A percentile compares a stretch with the other conserved stretches of the same genome.
phyloP scores from a whole-genome alignment of 345 rosid species.

The Salix arbutifolia region DNA sequence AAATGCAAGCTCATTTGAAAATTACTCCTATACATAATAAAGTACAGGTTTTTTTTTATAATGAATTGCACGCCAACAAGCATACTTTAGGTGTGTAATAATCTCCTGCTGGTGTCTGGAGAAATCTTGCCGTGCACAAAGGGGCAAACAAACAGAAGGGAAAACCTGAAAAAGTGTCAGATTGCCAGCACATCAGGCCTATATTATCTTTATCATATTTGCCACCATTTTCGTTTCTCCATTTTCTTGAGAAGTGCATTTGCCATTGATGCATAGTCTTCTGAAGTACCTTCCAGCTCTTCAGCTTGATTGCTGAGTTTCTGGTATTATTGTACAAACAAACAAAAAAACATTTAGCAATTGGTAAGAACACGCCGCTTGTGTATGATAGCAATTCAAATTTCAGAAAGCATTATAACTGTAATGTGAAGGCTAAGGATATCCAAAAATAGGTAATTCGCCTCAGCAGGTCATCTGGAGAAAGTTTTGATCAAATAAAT shows the following conservation, averaged over 20 bases:
- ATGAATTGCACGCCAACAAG: no score
- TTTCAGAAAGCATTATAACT: background rate
- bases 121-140: background rate
- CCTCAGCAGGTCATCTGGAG: no score
- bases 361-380: background rate
- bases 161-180: background rate
- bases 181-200: background rate
- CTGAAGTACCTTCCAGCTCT: constrained; percentile 1
- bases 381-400: background rate
- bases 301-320: background rate
- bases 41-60: background rate
- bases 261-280: background rate
- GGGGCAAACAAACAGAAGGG: background rate
- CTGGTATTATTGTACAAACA: background rate
- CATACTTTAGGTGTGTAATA: background rate
- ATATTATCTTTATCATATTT: background rate
- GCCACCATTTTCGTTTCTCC: constrained; percentile 1
- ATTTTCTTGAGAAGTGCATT: background rate
- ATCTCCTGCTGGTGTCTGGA: background rate
- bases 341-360: background rate
- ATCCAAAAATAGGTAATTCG: no score
- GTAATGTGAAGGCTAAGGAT: background rate
- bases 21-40: no score
- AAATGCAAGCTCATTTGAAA: background rate
- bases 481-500: no score